phyloP scores from a whole-genome alignment of 495 filamentous ascomycete genomes.

The Terfezia boudieri region DNA sequence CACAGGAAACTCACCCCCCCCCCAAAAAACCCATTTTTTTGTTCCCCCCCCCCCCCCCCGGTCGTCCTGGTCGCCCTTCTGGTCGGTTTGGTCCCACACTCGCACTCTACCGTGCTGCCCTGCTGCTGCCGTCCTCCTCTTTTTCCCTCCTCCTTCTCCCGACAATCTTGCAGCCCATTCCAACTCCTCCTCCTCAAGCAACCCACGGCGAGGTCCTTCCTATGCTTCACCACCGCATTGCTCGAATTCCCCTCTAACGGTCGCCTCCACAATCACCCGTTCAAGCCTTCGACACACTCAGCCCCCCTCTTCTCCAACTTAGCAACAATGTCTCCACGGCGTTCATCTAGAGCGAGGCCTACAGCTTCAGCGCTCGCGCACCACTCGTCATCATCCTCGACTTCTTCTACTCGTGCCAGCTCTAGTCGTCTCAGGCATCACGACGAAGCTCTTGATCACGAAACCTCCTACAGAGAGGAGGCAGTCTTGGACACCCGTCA shows the following conservation, averaged over 20 bases:
- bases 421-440: slow-evolving; percentile 37
- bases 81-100: slow-evolving; percentile 11
- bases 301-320: neutral
- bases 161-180: too few species aligned
- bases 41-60: slow-evolving; percentile 1
- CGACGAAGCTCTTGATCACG: neutral
- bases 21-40: slow-evolving; percentile 6
- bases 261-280: neutral
- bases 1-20: neutral
- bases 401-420: slow-evolving; percentile 35
- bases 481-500: slow-evolving; percentile 9
- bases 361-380: slow-evolving; percentile 30
- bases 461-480: neutral
- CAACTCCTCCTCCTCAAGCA: neutral
- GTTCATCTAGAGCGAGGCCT: slow-evolving; percentile 74
- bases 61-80: neutral
- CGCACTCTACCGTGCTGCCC: slow-evolving; percentile 6
- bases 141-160: too few species aligned
- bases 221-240: neutral
- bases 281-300: too few species aligned
- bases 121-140: too few species aligned
- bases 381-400: slow-evolving; percentile 60
- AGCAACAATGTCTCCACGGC: slow-evolving; percentile 40
- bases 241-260: neutral
- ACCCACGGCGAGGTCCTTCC: neutral